phyloP scores from a whole-genome alignment of 2,329 filamentous ascomycete species.

The Podosphaera aphanis region DNA sequence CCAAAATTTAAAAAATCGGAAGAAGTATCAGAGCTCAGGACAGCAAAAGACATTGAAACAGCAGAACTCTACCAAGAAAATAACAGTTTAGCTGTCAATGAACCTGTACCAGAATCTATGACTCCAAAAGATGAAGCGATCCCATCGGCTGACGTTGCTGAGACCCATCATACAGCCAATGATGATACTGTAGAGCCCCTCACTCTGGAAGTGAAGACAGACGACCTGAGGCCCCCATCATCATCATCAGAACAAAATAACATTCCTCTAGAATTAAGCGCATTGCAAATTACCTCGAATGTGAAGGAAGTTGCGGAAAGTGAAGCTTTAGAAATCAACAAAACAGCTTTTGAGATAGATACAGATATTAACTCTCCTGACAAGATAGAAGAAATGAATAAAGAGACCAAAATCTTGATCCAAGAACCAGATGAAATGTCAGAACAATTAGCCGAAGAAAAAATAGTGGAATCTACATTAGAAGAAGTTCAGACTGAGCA shows the following conservation, averaged over 20 bases:
- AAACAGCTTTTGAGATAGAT: too few relatives aligned
- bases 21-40: constrained; percentile 4
- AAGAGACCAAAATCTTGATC: not conserved
- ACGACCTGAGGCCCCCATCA: not conserved
- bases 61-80: not conserved
- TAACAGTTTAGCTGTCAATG: not conserved
- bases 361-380: too few relatives aligned
- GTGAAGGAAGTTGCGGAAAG: not conserved
- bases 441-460: not conserved
- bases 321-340: constrained; percentile 3
- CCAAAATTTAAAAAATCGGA: not conserved
- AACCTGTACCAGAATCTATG: not conserved
- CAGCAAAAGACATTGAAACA: not conserved
- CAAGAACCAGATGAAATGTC: not conserved
- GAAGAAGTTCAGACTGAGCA: not conserved
- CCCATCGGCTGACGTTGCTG: constrained; percentile 1
- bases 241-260: not conserved
- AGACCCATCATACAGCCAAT: not conserved
- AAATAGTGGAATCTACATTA: not conserved
- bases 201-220: not conserved
- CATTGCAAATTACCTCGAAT: constrained; percentile 6
- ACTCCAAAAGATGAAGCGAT: not conserved
- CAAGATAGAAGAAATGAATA: not conserved
- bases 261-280: constrained; percentile 2
- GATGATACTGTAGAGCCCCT: not conserved